phyloP scores from a whole-genome alignment of 352 stramenopile genomes.

The Globisporangium okanoganense region DNA sequence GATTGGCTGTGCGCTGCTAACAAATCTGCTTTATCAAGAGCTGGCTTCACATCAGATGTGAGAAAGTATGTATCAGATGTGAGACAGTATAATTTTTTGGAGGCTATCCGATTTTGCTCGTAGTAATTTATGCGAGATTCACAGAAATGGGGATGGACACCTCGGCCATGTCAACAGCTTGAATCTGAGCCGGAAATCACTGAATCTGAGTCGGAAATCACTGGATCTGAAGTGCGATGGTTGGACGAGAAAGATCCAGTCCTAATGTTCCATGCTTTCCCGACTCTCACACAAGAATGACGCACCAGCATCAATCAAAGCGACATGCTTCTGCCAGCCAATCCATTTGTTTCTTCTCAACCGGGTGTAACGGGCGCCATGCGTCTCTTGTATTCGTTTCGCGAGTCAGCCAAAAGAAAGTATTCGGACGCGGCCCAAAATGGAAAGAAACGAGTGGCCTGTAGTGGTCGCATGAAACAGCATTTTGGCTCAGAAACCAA shows the following conservation, averaged over 20 bases:
- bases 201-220: not conserved
- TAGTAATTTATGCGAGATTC: not conserved
- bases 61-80: not conserved
- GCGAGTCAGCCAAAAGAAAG: not conserved
- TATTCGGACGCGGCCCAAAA: not conserved
- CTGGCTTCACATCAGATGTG: not conserved
- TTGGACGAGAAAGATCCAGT: conserved; percentile 11
- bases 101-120: not conserved
- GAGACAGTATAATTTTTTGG: not conserved
- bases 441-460: not conserved
- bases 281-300: not conserved
- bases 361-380: no score
- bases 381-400: not conserved
- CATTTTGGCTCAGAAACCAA: not conserved
- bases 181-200: no score
- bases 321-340: not conserved
- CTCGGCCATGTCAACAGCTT: no score
- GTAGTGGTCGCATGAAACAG: not conserved
- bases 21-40: not conserved
- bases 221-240: conserved; percentile 1
- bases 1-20: not conserved
- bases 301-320: not conserved
- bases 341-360: not conserved
- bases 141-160: no score
- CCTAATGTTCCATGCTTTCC: conserved; percentile 9